Evolutionary conservation across 2,329 filamentous ascomycete species (phyloP).

Genomic region (Phyllosticta ampelicida): DNA sequence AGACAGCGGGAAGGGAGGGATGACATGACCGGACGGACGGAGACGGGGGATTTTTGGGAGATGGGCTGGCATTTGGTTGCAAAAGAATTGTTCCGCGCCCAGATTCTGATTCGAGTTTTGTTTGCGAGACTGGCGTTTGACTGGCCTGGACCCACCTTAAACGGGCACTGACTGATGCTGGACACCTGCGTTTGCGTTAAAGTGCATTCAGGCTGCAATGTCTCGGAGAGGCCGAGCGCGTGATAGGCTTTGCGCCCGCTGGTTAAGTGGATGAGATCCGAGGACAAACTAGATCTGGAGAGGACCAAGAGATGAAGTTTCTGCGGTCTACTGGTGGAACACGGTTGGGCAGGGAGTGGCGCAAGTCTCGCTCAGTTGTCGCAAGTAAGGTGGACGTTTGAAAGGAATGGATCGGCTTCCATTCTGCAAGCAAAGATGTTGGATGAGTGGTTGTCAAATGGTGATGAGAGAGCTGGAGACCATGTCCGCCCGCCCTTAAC

Average conservation of each 20-base stretch:
- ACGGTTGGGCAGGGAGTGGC: background rate
- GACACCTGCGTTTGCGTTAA: background rate
- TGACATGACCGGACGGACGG: too few relatives aligned
- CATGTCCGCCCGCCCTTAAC: background rate
- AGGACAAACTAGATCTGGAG: too few relatives aligned
- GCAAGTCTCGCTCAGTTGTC: background rate
- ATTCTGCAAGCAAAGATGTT: background rate
- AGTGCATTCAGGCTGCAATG: background rate
- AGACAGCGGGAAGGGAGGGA: too few relatives aligned
- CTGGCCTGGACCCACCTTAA: background rate
- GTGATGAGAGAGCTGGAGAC: background rate
- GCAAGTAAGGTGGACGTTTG: background rate
- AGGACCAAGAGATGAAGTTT: too few relatives aligned
- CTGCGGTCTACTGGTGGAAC: too few relatives aligned
- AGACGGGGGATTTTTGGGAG: too few relatives aligned
- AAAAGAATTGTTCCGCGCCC: too few relatives aligned
- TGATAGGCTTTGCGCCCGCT: background rate
- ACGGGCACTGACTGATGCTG: background rate
- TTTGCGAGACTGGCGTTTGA: background rate
- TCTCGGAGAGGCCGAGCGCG: background rate
- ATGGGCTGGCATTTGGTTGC: too few relatives aligned
- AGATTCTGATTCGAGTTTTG: background rate
- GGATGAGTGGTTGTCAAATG: background rate
- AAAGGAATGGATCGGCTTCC: background rate
- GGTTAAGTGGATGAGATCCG: background rate